Evolutionary conservation across 2,329 filamentous ascomycete species (phyloP), one percentile per base, ranked within the genome.

Genomic region (Grosmannia clavigera): DNA sequence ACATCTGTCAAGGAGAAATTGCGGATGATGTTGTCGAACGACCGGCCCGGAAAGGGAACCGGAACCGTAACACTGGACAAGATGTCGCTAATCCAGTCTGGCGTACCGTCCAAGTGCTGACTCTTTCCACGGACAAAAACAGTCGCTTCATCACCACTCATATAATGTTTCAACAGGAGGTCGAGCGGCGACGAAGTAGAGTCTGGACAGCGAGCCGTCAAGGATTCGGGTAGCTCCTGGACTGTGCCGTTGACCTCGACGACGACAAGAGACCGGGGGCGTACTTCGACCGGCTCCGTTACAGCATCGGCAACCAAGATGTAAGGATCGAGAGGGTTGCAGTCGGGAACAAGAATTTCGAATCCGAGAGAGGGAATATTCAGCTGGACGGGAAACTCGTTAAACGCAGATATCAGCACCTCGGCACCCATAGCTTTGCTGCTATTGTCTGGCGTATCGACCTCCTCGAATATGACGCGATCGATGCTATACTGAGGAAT

Each of bases 1-100:
- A 95, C 90, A 68, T 96, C 82, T 2, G 85, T 83, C 65, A 97
- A 76, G 27, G 90, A 88, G 69, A 97, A 96, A 66, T 94, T 92
- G 66, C 86, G 87, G 69, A 99, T 87, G 19, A 96, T 75, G 64
- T 88, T 85, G 65, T 91, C 90, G 67, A 96, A 86, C 0, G 85
- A 85, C 61, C 85, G 83, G 5, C 90, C 90, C 0, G 90, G 89
- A 63, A 97, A 88, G 6, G 90, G 87, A 7, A 97, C 76, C 3
- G 92, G 91, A 0, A 97, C 79, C 0, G 86, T 92, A 58, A 97
- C 82, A 65, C 88, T 90, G 54, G 85, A 84, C 46, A 97, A 76
- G 27, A 99, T 79, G 58, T 92, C 84, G 16, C 82, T 81, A 55
- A 96, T 81, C 94, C 94, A 99, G 54, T 78, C 76, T 0, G 94